These are phyloP conservation scores for Mycosarcoma mackinlayi DNA, from an alignment of 1,284 basidiomycete genomes.

Conservation along the genomic window DNA sequence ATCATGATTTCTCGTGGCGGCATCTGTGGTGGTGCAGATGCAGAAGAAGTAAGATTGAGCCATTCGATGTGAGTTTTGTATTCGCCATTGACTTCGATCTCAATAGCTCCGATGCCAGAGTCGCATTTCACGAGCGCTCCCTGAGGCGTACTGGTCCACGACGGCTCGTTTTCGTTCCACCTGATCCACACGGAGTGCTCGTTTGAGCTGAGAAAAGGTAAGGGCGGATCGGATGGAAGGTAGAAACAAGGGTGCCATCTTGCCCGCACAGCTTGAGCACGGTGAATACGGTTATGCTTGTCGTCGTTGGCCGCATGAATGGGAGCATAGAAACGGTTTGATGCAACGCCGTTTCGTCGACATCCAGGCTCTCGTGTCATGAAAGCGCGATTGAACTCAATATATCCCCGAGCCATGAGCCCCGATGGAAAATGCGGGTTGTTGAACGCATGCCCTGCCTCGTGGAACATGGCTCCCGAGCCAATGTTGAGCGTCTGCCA, in stretches of 20 bases:
- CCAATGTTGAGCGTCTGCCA: conserved; percentile 57
- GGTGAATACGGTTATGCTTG: conserved; percentile 46
- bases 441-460: conserved; percentile 47
- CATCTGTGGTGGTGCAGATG: neutral
- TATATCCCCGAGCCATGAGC: conserved; percentile 52
- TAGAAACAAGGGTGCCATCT: conserved; percentile 52
- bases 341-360: conserved; percentile 11
- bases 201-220: conserved; percentile 18
- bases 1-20: conserved; percentile 29
- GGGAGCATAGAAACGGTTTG: conserved; percentile 15
- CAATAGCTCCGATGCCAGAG: conserved; percentile 38
- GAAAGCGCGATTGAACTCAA: conserved; percentile 54
- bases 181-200: conserved; percentile 15
- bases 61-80: conserved; percentile 46
- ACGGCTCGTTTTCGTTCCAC: conserved; percentile 41
- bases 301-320: conserved; percentile 43
- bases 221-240: conserved; percentile 38
- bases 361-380: conserved; percentile 51
- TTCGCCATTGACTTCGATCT: conserved; percentile 33
- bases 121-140: conserved; percentile 32
- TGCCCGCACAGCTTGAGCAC: conserved; percentile 44
- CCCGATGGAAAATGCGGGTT: conserved; percentile 51
- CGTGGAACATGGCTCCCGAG: conserved; percentile 50
- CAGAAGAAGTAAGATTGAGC: conserved; percentile 17
- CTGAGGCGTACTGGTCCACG: conserved; percentile 24